Evolutionary conservation across 1,284 basidiomycete genomes (phyloP).

Genomic region (Sanghuangporus weigelae): DNA sequence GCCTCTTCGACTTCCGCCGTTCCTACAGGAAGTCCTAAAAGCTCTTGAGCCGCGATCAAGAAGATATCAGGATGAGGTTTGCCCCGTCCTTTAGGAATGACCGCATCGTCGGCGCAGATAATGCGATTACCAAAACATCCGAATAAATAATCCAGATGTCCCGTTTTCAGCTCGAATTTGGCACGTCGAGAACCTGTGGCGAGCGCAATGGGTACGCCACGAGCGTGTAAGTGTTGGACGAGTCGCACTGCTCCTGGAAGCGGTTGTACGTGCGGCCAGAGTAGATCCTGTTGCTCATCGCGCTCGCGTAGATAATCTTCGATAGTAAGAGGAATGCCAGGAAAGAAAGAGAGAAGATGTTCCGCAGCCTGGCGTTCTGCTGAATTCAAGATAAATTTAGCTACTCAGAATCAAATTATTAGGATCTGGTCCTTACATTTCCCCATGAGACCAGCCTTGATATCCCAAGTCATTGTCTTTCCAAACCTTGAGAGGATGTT

Average conservation of each 20-base stretch:
- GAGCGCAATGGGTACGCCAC: slow-evolving; percentile 67
- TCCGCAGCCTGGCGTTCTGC: slow-evolving; percentile 59
- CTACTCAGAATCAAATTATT: background rate
- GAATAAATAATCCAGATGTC: slow-evolving; percentile 52
- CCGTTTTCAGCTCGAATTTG: slow-evolving; percentile 62
- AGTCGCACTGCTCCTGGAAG: slow-evolving; percentile 66
- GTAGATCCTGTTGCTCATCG: slow-evolving; percentile 50
- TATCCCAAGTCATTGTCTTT: slow-evolving; percentile 76
- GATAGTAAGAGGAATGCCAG: slow-evolving; percentile 55
- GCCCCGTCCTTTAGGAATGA: slow-evolving; percentile 33
- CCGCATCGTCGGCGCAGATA: slow-evolving; percentile 61
- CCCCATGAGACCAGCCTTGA: slow-evolving; percentile 80
- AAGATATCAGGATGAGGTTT: slow-evolving; percentile 79
- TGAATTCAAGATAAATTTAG: slow-evolving; percentile 26
- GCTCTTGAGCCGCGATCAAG: slow-evolving; percentile 54
- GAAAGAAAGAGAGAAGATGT: slow-evolving; percentile 70
- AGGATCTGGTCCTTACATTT: slow-evolving; percentile 48
- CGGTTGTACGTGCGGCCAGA: slow-evolving; percentile 62
- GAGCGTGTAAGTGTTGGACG: slow-evolving; percentile 56
- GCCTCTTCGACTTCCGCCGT: slow-evolving; percentile 33
- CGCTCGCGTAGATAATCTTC: slow-evolving; percentile 55
- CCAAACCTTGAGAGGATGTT: slow-evolving; percentile 68
- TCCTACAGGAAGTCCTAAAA: slow-evolving; percentile 54
- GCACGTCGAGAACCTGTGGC: slow-evolving; percentile 66
- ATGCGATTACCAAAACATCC: slow-evolving; percentile 53